phyloP scores from a whole-genome alignment of 768 basidiomycete genomes.

The Mycena galopus region DNA sequence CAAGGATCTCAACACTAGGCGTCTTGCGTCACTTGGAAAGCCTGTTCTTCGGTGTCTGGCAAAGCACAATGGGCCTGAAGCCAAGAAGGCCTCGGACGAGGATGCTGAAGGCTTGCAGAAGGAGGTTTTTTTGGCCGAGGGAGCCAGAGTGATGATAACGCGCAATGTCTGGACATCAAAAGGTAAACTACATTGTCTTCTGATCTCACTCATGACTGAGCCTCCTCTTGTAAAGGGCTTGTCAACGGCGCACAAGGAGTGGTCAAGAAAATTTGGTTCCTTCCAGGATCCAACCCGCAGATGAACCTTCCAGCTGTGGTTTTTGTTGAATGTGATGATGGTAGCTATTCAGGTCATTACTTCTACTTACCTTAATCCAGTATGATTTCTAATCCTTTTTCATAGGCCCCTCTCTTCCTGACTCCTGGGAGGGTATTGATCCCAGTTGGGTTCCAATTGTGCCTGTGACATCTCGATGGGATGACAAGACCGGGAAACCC shows the following conservation, averaged over 20 bases:
- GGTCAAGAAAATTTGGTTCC: constrained; percentile 18
- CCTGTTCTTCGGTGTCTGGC: neutral
- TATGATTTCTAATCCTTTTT: constrained; percentile 27
- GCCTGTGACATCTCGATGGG: constrained; percentile 12
- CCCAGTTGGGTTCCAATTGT: constrained; percentile 23
- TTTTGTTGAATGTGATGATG: constrained; percentile 13
- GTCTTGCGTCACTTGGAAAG: neutral
- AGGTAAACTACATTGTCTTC: too few relatives aligned
- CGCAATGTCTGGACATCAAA: too few relatives aligned
- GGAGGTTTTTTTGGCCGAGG: too few relatives aligned
- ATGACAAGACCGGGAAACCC: neutral
- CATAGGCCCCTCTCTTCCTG: neutral
- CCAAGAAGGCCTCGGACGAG: too few relatives aligned
- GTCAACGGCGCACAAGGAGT: constrained; percentile 14
- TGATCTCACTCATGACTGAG: too few relatives aligned
- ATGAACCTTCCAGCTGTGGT: constrained; percentile 19
- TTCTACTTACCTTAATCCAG: constrained; percentile 6
- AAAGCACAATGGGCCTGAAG: neutral
- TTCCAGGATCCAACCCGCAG: neutral
- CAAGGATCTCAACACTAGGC: neutral
- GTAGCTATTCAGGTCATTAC: constrained; percentile 11
- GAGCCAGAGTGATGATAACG: too few relatives aligned
- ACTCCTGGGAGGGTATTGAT: constrained; percentile 2
- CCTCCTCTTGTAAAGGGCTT: too few relatives aligned
- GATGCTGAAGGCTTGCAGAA: too few relatives aligned